Evolutionary conservation across 2,329 filamentous ascomycete species (phyloP), one percentile per base, ranked within the genome.

Genomic region (Trichoderma sp.): DNA sequence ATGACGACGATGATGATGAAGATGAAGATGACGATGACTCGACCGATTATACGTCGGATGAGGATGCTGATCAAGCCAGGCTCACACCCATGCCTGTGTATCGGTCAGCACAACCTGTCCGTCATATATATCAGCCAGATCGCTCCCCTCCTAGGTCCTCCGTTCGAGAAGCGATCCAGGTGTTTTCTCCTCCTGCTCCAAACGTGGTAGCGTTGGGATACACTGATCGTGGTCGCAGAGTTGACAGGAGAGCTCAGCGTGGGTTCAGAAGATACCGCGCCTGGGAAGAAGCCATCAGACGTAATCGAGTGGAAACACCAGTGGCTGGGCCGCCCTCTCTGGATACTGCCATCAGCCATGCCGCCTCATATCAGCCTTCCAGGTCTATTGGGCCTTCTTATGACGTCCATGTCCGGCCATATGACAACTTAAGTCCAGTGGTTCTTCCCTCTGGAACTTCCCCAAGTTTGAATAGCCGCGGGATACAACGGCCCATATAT

Each of bases 221-320:
- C 63, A 73, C 67, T 62, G 39, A 74, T 36, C 39, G 51, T 39
- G 47, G 39, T 70, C 71, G 61, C 12, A 73, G 74, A 36, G 62
- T 75, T 28, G 77, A 78, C 24, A 81, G 79, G 73, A 83, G 79
- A 73, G 79, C 80, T 32, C 83, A 84, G 62, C 80, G 83, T 39
- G 84, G 84, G 2, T 86, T 86, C 72, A 82, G 83, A 74, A 80
- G 85, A 73, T 86, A 86, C 67, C 80, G 83, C 73, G 84, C 81
- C n/a, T 83, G 82, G 81, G 79, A 82, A 72, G 80, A 82, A 56
- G 82, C 82, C 24, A 76, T 83, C 47, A 76, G 78, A 63, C 80
- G 82, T 30, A 80, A 77, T 70, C 76, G 78, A 62, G 76, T 72
- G 32, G 62, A 66, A 47, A 60, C 36, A 30, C 69, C 62, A 9